phyloP scores from a whole-genome alignment of 768 basidiomycete species.

The Suillus clintonianus region DNA sequence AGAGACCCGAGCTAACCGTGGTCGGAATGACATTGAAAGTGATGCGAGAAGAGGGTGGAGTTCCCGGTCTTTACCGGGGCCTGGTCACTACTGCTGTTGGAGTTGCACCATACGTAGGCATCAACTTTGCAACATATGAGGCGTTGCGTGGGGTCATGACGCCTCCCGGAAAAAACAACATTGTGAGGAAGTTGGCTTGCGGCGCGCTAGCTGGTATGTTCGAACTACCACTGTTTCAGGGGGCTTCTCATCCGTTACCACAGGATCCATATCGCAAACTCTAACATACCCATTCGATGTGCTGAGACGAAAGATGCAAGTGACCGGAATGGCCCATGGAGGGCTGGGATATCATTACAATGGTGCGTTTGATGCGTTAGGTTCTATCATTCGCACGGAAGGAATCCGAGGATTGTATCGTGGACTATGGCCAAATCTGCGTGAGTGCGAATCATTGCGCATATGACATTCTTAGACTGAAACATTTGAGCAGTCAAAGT shows the following conservation, averaged over 20 bases:
- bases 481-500: constrained; percentile 66
- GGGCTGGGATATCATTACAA: constrained; percentile 66
- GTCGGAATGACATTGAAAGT: constrained; percentile 91
- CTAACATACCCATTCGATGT: constrained; percentile 97
- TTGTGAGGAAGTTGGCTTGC: constrained; percentile 72
- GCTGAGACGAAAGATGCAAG: constrained; percentile 93
- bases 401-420: constrained; percentile 79
- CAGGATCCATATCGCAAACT: constrained; percentile 90
- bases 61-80: constrained; percentile 85
- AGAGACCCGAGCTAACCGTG: constrained; percentile 64
- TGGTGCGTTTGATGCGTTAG: constrained; percentile 79
- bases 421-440: constrained; percentile 86
- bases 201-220: constrained; percentile 82
- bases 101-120: constrained; percentile 87
- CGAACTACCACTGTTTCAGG: constrained; percentile 1
- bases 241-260: constrained; percentile 7
- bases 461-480: constrained; percentile 5
- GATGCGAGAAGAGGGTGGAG: constrained; percentile 88
- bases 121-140: constrained; percentile 96
- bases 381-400: constrained; percentile 68
- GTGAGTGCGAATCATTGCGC: constrained; percentile 47
- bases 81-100: constrained; percentile 82
- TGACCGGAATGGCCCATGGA: constrained; percentile 72
- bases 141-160: constrained; percentile 72
- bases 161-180: constrained; percentile 75